Percentiles rank a stretch among this genome's conserved stretches.
phyloP scores from a whole-genome alignment of 225 moss, liverwort and hornwort species.

The Takakia lepidozioides region DNA sequence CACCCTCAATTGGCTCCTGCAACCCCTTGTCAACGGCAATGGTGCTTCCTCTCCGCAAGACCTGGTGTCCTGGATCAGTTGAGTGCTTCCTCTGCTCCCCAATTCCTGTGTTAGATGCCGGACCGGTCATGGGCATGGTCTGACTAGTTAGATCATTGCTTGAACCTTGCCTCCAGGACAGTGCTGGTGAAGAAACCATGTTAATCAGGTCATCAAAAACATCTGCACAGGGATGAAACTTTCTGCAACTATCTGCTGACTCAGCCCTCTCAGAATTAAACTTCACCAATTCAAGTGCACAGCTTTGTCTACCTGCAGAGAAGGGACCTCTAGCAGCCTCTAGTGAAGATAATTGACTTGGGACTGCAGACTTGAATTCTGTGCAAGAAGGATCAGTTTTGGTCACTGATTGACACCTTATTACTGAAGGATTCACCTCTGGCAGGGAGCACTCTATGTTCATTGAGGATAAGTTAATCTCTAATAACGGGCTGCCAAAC shows the following conservation, averaged over 20 bases:
- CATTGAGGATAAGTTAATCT: too few species aligned
- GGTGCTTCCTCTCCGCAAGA: slow-evolving; percentile 1
- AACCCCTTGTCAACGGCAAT: slow-evolving; percentile 2
- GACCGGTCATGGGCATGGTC: slow-evolving; percentile 7
- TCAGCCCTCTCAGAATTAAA: slow-evolving; percentile 9
- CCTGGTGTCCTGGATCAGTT: slow-evolving; percentile 8
- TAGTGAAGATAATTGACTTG: too few species aligned
- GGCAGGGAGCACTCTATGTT: too few species aligned
- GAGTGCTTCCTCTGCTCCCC: slow-evolving; percentile 1
- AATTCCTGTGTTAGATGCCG: not conserved
- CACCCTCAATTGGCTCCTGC: slow-evolving; percentile 4
- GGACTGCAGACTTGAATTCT: slow-evolving; percentile 37
- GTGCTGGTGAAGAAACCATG: slow-evolving; percentile 13
- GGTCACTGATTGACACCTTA: too few species aligned
- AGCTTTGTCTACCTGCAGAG: not conserved
- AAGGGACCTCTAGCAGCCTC: slow-evolving; percentile 27
- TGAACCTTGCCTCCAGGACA: slow-evolving; percentile 15
- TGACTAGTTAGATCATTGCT: not conserved
- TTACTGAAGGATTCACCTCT: too few species aligned
- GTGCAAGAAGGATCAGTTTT: too few species aligned
- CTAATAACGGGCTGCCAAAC: too few species aligned
- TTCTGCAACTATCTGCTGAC: slow-evolving; percentile 11
- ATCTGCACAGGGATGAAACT: slow-evolving; percentile 24
- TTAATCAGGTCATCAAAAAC: slow-evolving; percentile 24
- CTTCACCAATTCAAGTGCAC: not conserved